These are phyloP conservation scores for Pterocarpus macrocarpus DNA, from an alignment of 306 rosid genomes.

Conservation along the genomic window DNA sequence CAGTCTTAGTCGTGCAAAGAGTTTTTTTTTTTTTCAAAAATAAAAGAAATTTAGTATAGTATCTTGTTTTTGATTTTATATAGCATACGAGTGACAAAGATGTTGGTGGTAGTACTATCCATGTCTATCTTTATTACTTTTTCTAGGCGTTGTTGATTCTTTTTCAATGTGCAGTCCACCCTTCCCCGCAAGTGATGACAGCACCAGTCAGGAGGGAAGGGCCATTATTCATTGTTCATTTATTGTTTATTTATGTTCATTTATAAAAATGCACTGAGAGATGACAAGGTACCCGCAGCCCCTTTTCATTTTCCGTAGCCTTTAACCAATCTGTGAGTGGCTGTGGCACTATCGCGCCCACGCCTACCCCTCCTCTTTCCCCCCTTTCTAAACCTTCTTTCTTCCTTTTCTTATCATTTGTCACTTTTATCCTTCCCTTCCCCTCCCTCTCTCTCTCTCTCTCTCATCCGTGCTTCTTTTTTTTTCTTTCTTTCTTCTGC, in stretches of 20 bases:
- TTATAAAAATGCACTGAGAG: not conserved
- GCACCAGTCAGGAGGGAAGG: conserved; percentile 11
- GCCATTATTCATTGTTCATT: conserved; percentile 6
- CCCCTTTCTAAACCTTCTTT: not conserved
- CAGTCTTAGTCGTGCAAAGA: not conserved
- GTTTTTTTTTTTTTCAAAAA: too few relatives aligned
- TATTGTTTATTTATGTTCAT: not conserved
- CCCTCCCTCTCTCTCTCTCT: not conserved
- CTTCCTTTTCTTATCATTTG: not conserved
- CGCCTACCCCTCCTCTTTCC: not conserved
- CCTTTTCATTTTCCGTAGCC: not conserved
- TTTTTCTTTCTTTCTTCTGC: not conserved
- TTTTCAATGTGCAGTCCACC: not conserved
- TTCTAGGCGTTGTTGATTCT: not conserved
- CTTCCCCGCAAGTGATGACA: conserved; percentile 28
- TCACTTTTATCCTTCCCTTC: not conserved
- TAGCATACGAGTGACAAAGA: conserved; percentile 2
- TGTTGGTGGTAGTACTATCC: not conserved
- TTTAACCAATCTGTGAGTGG: conserved; percentile 24
- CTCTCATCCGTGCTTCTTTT: too few relatives aligned
- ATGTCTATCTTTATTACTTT: not conserved
- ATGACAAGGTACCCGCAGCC: not conserved
- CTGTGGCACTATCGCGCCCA: conserved; percentile 35
- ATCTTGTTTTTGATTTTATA: not conserved
- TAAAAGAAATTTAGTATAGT: not conserved